Percentiles rank a stretch among this genome's conserved stretches.
Conservation (phyloP, 495 filamentous ascomycete species). For the Trichoderma gamsii region DNA sequence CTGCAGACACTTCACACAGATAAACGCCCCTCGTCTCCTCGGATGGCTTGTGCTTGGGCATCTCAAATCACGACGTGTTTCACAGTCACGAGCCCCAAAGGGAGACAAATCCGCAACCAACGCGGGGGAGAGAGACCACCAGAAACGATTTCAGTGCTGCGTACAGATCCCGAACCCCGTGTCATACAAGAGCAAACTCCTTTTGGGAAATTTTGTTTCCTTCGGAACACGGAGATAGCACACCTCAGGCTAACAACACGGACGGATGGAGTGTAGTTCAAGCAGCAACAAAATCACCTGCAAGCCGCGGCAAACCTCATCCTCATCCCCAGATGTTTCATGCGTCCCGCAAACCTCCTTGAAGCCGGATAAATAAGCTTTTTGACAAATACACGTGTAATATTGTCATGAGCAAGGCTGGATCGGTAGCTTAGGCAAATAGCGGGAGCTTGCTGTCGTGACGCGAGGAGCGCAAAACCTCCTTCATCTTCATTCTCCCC, state of each 20-base stretch:
- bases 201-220: not conserved
- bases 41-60: not conserved
- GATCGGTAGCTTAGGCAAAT: not conserved
- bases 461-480: not conserved
- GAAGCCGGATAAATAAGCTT: slow-evolving; percentile 1
- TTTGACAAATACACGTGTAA: not conserved
- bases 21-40: not conserved
- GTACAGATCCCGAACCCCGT: too few species aligned
- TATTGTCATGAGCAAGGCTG: not conserved
- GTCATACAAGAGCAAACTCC: not conserved
- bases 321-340: slow-evolving; percentile 7
- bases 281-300: not conserved
- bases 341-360: slow-evolving; percentile 1
- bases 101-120: not conserved
- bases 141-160: too few species aligned
- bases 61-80: not conserved
- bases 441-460: not conserved
- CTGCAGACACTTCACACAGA: not conserved
- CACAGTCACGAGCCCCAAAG: not conserved
- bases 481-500: not conserved
- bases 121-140: not conserved
- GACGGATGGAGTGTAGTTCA: too few species aligned
- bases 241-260: too few species aligned
- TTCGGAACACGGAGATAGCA: too few species aligned
- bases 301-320: not conserved